Base-by-base conservation (phyloP, 2,329 filamentous ascomycete genomes). In the Leptodontidium sp. region DNA sequence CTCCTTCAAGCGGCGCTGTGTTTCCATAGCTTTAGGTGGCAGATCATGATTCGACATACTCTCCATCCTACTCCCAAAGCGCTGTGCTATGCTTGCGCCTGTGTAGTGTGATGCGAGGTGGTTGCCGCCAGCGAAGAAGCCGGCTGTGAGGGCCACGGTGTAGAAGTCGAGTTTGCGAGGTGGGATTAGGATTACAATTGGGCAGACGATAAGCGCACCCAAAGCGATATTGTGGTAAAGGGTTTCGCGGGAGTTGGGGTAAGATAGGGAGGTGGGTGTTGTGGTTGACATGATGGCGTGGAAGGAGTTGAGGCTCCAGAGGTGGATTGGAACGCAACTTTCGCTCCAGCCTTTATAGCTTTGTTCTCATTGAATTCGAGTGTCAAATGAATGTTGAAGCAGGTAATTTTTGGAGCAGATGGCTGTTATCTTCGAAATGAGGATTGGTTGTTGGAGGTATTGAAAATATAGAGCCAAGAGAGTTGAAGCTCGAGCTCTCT, bases 141-240 rank as follows among this genome's bases (percentile, higher is more conserved):
- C 82, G 35, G 81, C 77, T 52, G 82, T 78, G 8, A 90, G 82
- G 0, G 81, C 81, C 73, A 88, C 81, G 21, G 87, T 90, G 79
- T 88, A 89, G 64, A 86, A 74, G 75, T 90, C 88, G 61, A 90
- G 78, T 78, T 90, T 90, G 57, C 88, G 86, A 0, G 88, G 88
- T 11, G 88, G 88, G 11, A 90, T 78, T 17, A 84, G 75, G 59
- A 84, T 83, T 62, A 90, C 81, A 9, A 85, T 71, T 0, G 88
- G 88, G 68, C 85, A 87, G 59, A 83, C 76, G 24, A 90, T 75
- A 35, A 87, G 77, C 59, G 83, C 80, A 65, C 78, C 80, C 40
- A 87, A 78, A 17, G 86, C 71, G 65, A 75, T 61, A 47, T 75
- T 73, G 50, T 71, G 72, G 26, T 77, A 66, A 24, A 75, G 53